Evolutionary conservation across 495 filamentous ascomycete genomes (phyloP), one percentile per base, ranked within the genome.

Genomic region (Saxophila tyrrhenica): DNA sequence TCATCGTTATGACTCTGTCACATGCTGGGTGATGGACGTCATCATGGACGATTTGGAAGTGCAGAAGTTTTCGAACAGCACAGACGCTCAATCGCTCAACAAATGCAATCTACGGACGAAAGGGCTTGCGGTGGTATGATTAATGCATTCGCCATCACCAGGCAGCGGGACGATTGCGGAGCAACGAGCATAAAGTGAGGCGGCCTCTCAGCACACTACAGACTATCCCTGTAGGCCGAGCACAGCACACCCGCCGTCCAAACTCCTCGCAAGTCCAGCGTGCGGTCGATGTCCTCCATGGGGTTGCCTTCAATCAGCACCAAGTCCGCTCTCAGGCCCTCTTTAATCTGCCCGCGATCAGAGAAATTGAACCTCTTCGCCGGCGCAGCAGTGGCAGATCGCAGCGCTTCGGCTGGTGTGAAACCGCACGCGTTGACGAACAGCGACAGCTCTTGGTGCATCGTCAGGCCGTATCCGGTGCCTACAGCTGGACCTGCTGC

Each of bases 221-320:
- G 25, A 19, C 23, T 42, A 43, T 48, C 39, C 19, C 51, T 44
- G 32, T 60, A 56, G 22, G 54, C 50, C 20, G 58, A 60, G 39
- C 54, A 54, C 16, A 61, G 45, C 47, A 45, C 24, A 7, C 58
- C 54, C 13, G 8, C 39, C 23, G 42, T 61, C 67, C 67, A 68
- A 0, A 68, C 66, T 2, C 62, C 66, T 22, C 64, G 59, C 42
- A 68, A 51, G 50, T 70, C 63, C 25, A 69, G 52, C 23, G 63
- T 67, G 15, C 51, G 60, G 46, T 65, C 60, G 43, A 70, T 70
- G 46, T 70, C 55, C 44, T 61, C 62, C 44, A 69, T 45, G 15
- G 67, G 65, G 52, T 70, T 68, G 7, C 65, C 67, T 44, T 66
- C 60, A 0, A 70, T 62, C 1, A 69, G 51, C 39, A 68, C 38